Evolutionary conservation across 257 asterid genomes (phyloP).

Genomic region (Mentha longifolia): DNA sequence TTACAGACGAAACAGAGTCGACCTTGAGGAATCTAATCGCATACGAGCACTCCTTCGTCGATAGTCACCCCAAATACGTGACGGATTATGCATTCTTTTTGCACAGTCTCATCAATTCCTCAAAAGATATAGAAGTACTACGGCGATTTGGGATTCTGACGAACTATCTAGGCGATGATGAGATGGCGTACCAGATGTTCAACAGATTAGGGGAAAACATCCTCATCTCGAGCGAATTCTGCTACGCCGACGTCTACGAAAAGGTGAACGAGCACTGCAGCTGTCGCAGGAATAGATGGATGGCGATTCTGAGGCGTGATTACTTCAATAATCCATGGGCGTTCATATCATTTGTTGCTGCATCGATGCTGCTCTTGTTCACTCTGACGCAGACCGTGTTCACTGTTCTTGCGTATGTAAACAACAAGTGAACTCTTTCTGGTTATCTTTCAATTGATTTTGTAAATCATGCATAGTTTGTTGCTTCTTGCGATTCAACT

Average conservation of each 20-base stretch:
- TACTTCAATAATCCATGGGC: conserved; percentile 46
- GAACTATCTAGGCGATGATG: conserved; percentile 43
- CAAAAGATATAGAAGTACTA: conserved; percentile 34
- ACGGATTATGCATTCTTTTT: conserved; percentile 40
- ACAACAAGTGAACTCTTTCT: not conserved
- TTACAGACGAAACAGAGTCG: conserved; percentile 43
- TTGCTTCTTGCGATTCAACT: not conserved
- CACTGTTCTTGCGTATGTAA: conserved; percentile 31
- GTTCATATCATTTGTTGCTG: conserved; percentile 28
- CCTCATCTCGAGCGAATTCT: conserved; percentile 24
- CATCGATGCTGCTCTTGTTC: conserved; percentile 32
- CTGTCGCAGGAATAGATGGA: conserved; percentile 31
- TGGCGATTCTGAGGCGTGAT: conserved; percentile 44
- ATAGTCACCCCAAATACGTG: conserved; percentile 33
- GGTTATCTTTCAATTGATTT: not conserved
- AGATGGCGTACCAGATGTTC: conserved; percentile 35
- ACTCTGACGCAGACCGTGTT: conserved; percentile 34
- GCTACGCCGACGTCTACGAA: conserved; percentile 29
- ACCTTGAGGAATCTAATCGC: conserved; percentile 40
- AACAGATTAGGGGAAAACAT: conserved; percentile 39
- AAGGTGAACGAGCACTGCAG: conserved; percentile 30
- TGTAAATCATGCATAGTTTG: not conserved
- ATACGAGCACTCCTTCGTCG: conserved; percentile 35
- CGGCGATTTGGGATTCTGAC: conserved; percentile 32
- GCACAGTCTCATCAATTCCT: conserved; percentile 37